Conservation (phyloP, 2,329 filamentous ascomycete genomes). For the Cordyceps militaris region DNA sequence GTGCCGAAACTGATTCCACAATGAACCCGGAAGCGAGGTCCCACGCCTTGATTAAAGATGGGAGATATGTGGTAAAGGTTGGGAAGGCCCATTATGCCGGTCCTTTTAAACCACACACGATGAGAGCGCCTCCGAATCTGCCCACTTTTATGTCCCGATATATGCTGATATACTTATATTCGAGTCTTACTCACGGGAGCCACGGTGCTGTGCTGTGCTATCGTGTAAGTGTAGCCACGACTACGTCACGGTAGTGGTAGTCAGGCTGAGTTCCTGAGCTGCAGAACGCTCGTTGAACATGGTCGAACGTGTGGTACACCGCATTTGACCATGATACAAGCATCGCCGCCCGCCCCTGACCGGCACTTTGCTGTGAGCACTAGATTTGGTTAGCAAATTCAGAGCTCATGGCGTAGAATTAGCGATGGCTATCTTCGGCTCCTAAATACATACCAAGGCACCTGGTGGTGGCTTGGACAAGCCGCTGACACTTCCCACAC, state of each 20-base stretch:
- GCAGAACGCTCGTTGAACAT: too few species aligned
- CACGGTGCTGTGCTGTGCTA: too few species aligned
- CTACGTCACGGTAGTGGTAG: too few species aligned
- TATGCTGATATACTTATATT: too few species aligned
- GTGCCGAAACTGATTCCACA: background rate
- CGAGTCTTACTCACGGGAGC: too few species aligned
- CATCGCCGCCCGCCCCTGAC: background rate
- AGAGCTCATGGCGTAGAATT: background rate
- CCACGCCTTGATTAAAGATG: background rate
- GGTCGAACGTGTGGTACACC: background rate
- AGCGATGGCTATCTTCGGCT: conserved; percentile 2
- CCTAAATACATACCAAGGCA: background rate
- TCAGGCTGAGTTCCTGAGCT: too few species aligned
- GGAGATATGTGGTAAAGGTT: background rate
- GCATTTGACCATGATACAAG: background rate
- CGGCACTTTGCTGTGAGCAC: background rate
- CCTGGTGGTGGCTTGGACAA: conserved; percentile 2
- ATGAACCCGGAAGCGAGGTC: background rate
- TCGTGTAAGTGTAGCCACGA: too few species aligned
- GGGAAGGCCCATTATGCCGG: background rate
- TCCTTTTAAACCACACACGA: background rate
- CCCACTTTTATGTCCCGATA: background rate
- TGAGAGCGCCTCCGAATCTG: background rate
- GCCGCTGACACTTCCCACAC: background rate
- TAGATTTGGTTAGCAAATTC: background rate